Conservation (phyloP, 1,284 basidiomycete species). For the Rhizoctonia solani region DNA sequence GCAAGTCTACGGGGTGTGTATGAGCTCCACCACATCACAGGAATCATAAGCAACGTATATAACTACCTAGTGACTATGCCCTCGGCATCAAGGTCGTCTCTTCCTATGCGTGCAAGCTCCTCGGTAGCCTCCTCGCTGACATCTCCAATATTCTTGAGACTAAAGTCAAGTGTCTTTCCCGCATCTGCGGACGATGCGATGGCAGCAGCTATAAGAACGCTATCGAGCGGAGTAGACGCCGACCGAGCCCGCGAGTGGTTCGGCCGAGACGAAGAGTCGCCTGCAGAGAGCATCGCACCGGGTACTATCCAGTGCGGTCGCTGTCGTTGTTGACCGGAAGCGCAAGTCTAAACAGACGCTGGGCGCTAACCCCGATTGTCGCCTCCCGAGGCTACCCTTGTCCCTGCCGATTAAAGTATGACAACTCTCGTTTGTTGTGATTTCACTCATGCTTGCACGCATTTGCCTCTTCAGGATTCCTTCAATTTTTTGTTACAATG, state of each 20-base stretch:
- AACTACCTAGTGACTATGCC: conserved; percentile 76
- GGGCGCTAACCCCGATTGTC: no score
- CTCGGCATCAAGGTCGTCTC: conserved; percentile 55
- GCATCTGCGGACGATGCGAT: conserved; percentile 69
- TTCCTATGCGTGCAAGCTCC: conserved; percentile 67
- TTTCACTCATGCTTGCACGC: no score
- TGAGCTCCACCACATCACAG: no score
- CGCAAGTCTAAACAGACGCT: no score
- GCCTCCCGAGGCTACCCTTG: no score
- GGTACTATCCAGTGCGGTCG: neutral
- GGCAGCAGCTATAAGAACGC: conserved; percentile 66
- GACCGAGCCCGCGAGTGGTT: conserved; percentile 14
- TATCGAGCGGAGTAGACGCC: conserved; percentile 49
- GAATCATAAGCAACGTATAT: no score
- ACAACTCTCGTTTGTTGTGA: no score
- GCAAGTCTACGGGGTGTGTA: no score
- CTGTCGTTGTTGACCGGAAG: conserved; percentile 31
- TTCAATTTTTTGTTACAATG: no score
- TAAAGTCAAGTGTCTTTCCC: conserved; percentile 81
- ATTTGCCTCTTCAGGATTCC: no score
- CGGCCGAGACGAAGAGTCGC: neutral
- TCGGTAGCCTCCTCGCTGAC: conserved; percentile 74
- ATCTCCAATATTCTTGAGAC: conserved; percentile 74
- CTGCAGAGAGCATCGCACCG: conserved; percentile 10
- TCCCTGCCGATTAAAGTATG: no score